Evolutionary conservation across 305 asterid genomes (phyloP).

Genomic region (Fraxinus albicans): DNA sequence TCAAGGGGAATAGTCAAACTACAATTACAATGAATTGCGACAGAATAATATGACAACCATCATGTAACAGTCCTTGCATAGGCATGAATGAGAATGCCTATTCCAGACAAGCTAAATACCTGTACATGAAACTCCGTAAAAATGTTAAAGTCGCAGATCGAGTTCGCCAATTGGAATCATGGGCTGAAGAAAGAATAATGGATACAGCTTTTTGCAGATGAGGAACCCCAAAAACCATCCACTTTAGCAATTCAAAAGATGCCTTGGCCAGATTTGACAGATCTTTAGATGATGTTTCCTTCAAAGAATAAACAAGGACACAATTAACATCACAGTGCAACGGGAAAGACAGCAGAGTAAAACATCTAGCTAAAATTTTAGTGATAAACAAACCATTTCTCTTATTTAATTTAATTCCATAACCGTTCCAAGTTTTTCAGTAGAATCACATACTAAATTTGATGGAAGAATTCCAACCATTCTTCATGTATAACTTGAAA

Average conservation of each 20-base stretch:
- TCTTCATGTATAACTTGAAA: conserved; percentile 2
- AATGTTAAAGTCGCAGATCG: conserved; percentile 93
- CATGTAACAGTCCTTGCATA: background rate
- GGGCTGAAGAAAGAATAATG: conserved; percentile 62
- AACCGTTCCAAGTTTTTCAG: background rate
- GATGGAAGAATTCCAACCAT: background rate
- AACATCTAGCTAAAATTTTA: conserved; percentile 3
- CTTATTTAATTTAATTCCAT: background rate
- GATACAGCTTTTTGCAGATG: conserved; percentile 69
- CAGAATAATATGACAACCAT: conserved; percentile 22
- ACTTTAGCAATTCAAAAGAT: conserved; percentile 87
- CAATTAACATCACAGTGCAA: conserved; percentile 14
- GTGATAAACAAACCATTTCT: background rate
- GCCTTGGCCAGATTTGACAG: conserved; percentile 88
- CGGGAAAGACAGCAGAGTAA: conserved; percentile 4
- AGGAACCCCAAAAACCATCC: conserved; percentile 71
- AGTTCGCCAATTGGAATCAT: conserved; percentile 93
- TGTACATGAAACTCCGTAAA: conserved; percentile 92
- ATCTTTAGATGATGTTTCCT: conserved; percentile 97
- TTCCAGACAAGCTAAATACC: conserved; percentile 43
- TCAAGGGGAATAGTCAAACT: conserved; percentile 9
- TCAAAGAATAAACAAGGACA: conserved; percentile 29
- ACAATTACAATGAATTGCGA: background rate
- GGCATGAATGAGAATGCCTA: background rate
- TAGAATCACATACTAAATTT: conserved; percentile 1